Percentiles rank a stretch among this genome's conserved stretches.
Conservation (phyloP, 1,284 basidiomycete species). For the Tilletiaria anomala region DNA sequence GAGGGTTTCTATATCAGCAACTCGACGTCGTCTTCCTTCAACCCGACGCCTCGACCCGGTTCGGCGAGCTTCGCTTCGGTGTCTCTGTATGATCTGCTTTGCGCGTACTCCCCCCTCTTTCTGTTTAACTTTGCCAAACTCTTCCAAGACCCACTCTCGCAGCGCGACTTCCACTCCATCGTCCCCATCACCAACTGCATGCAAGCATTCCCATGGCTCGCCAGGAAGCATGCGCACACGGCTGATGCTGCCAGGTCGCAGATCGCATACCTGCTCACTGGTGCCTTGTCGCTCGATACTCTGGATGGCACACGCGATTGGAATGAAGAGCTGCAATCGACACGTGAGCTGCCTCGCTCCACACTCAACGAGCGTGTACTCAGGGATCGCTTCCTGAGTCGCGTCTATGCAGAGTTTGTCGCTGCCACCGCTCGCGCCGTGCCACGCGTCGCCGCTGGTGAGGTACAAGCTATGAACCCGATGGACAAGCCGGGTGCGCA, state of each 20-base stretch:
- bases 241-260: conserved; percentile 47
- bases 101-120: conserved; percentile 41
- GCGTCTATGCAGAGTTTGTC: conserved; percentile 47
- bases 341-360: conserved; percentile 45
- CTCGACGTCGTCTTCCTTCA: conserved; percentile 37
- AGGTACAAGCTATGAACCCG: conserved; percentile 47
- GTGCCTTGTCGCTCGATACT: conserved; percentile 44
- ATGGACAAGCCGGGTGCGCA: conserved; percentile 46
- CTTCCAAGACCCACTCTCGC: conserved; percentile 35
- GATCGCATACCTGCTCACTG: conserved; percentile 47
- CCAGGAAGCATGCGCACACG: conserved; percentile 32
- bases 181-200: conserved; percentile 46
- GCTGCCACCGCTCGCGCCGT: conserved; percentile 45
- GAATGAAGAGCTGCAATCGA: conserved; percentile 50
- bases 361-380: conserved; percentile 46
- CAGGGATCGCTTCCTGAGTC: conserved; percentile 47
- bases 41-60: conserved; percentile 18
- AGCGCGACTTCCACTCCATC: conserved; percentile 38
- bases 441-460: conserved; percentile 45
- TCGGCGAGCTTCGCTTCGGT: conserved; percentile 33
- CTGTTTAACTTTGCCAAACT: conserved; percentile 34
- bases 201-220: conserved; percentile 47
- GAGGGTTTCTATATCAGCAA: conserved; percentile 48
- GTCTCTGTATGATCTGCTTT: conserved; percentile 46
- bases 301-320: conserved; percentile 48